Evolutionary conservation across 1,139 yeast genomes (phyloP), one percentile per base, ranked within the genome.

Genomic region (Meyerozyma smithsonii): DNA sequence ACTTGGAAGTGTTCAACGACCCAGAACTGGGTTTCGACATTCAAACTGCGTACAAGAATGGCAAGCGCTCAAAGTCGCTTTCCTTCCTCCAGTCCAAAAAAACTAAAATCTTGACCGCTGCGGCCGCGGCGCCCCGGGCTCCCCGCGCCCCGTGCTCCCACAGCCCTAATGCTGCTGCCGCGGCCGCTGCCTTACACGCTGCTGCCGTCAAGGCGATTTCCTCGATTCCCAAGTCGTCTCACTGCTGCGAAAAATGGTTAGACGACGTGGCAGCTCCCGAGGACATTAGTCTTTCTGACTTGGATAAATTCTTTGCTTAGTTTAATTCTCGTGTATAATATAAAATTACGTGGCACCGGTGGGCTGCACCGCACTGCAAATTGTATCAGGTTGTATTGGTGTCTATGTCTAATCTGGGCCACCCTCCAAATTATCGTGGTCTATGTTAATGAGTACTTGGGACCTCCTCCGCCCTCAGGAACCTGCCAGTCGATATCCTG

Each of bases 401-500:
- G 24, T 20, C 6, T 20, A 7, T 20, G 24, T 20, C 24, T 6
- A 20, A 20, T 20, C 24, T 20, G 24, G 8, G 6, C 24, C 24
- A n/a, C n/a, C n/a, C n/a, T n/a, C n/a, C n/a, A n/a, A n/a, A n/a
- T n/a, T n/a, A n/a, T n/a, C n/a, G n/a, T n/a, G n/a, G 25, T 5
- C 35, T 58, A 84, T 2, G 89, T 78, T 83, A 84, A 78, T 59
- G 79, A 82, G 61, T 90, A 90, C 61, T 90, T 92, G 44, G 98
- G 98, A 8, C 98, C 98, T 58, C 84, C 97, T 30, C 97, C 97
- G 46, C 98, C 97, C 66, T 92, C 97, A 4, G 98, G 98, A 12
- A 88, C 96, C 7, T 81, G 77, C 98, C 98, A 92, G 56, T 78
- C 75, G 47, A 92, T 92, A 58, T 90, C 97, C 64, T 90, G 97